Evolutionary conservation across 441 rosid species (phyloP), one percentile per base, ranked within the genome.

Genomic region (Adansonia grandidieri): DNA sequence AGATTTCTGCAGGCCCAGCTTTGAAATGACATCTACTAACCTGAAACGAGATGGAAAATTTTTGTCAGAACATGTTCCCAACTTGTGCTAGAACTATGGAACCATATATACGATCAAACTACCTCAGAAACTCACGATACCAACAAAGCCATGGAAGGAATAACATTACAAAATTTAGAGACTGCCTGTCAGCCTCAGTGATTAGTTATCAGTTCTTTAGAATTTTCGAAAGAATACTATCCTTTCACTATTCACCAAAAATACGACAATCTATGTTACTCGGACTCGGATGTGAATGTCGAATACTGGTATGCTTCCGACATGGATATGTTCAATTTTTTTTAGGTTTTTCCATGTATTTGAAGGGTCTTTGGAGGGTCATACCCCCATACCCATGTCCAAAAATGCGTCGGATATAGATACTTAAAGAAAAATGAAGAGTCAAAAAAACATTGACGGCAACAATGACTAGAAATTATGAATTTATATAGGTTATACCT

Each of bases 21-120:
- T 96, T 19, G 88, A 80, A 19, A 96, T 94, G 71, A 96, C 85
- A 85, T 94, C 98, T 9, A 86, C 82, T 85, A 96, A 90, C 88
- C 99, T 94, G 83, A 82, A 79, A 20, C 11, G 54, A 48, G 81
- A 53, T 56, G 17, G 66, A 80, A 62, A 63, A 45, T 24, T 63
- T 57, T 40, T 56, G 51, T 72, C 51, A 72, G 40, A 40, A 40
- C 6, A 10, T 40, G 65, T 54, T 19, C 50, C 65, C 9, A 20
- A 56, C 65, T 53, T n/a, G 32, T 6, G 10, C 37, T 37, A 48
- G 45, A 6, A 17, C 28, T 37, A 24, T 37, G 50, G 4, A 56
- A 72, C 9, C 64, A 72, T 48, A 56, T 56, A 51, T 51, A 56
- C 17, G 65, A 56, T 24, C 61, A 51, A 1, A 4, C 19, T 24